phyloP scores from a whole-genome alignment of 768 basidiomycete genomes.

The Trametes maxima region DNA sequence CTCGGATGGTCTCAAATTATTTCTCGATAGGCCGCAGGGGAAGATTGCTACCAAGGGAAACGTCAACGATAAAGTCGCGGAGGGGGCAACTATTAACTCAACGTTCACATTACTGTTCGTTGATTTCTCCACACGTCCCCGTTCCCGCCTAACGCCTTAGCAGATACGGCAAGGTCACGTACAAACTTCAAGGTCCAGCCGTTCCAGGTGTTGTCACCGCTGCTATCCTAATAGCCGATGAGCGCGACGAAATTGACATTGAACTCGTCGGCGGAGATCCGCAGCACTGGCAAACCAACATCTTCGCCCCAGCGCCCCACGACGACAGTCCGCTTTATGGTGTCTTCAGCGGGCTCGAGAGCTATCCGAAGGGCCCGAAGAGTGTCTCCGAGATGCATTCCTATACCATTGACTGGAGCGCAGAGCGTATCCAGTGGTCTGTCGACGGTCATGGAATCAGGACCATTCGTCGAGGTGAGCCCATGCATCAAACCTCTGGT shows the following conservation, averaged over 20 bases:
- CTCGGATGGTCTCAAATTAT: conserved; percentile 36
- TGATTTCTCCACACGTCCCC: not conserved
- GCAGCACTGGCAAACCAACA: conserved; percentile 44
- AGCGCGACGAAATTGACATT: conserved; percentile 46
- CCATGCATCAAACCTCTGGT: not conserved
- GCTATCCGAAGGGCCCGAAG: conserved; percentile 24
- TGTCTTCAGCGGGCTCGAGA: conserved; percentile 39
- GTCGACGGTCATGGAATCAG: conserved; percentile 40
- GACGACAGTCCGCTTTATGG: conserved; percentile 40
- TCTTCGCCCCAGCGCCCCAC: conserved; percentile 38
- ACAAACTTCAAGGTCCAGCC: conserved; percentile 36
- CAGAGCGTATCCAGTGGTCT: conserved; percentile 42
- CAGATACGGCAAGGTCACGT: conserved; percentile 42
- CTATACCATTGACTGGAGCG: conserved; percentile 46
- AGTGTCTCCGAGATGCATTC: conserved; percentile 31
- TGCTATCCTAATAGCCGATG: conserved; percentile 39
- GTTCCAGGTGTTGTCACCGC: conserved; percentile 44
- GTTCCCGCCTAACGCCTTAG: not conserved
- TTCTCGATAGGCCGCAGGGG: conserved; percentile 36
- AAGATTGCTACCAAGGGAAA: conserved; percentile 35
- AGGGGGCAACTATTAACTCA: conserved; percentile 45
- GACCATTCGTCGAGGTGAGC: conserved; percentile 34
- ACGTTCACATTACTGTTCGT: conserved; percentile 40
- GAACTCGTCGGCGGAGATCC: conserved; percentile 45
- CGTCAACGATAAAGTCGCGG: conserved; percentile 39